phyloP scores from a whole-genome alignment of 352 stramenopile species.

The Nothophytophthora sp. region DNA sequence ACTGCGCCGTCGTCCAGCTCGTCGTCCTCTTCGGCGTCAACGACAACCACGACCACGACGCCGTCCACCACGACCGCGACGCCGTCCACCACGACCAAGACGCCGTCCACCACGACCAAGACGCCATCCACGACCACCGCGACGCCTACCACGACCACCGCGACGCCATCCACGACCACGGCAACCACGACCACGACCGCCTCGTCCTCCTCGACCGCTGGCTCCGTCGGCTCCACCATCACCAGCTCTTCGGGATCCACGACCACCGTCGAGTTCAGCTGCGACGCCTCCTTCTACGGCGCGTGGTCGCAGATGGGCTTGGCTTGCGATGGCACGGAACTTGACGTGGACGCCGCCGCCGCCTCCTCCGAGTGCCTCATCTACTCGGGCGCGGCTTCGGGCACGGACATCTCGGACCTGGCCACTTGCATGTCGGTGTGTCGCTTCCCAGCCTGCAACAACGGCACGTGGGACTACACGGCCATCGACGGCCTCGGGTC shows the following conservation, averaged over 20 bases:
- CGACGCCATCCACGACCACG: neutral
- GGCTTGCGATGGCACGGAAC: slow-evolving; percentile 46
- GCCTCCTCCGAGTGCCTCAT: slow-evolving; percentile 72
- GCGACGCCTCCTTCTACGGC: slow-evolving; percentile 78
- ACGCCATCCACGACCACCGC: slow-evolving; percentile 8
- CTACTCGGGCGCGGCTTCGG: slow-evolving; percentile 65
- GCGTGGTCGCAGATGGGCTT: slow-evolving; percentile 71
- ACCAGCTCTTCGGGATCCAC: slow-evolving; percentile 9
- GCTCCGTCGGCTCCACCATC: slow-evolving; percentile 9
- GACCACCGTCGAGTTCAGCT: slow-evolving; percentile 61
- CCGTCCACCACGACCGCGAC: too few species aligned
- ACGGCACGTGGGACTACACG: slow-evolving; percentile 79
- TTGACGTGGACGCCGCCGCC: slow-evolving; percentile 52
- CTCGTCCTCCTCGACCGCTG: slow-evolving; percentile 8
- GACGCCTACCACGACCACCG: neutral
- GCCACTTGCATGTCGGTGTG: slow-evolving; percentile 82
- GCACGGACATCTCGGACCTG: slow-evolving; percentile 50
- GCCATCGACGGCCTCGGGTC: slow-evolving; percentile 66
- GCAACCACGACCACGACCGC: slow-evolving; percentile 8
- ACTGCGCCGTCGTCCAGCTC: slow-evolving; percentile 9
- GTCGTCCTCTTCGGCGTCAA: slow-evolving; percentile 4
- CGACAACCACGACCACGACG: too few species aligned
- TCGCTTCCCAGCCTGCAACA: slow-evolving; percentile 70
- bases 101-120: slow-evolving; percentile 6
- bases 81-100: slow-evolving; percentile 16